A percentile compares a stretch with the other conserved stretches of the same genome.
Evolutionary conservation across 176 grass and related monocot genomes (phyloP).

Genomic region (Eleusine indica): DNA sequence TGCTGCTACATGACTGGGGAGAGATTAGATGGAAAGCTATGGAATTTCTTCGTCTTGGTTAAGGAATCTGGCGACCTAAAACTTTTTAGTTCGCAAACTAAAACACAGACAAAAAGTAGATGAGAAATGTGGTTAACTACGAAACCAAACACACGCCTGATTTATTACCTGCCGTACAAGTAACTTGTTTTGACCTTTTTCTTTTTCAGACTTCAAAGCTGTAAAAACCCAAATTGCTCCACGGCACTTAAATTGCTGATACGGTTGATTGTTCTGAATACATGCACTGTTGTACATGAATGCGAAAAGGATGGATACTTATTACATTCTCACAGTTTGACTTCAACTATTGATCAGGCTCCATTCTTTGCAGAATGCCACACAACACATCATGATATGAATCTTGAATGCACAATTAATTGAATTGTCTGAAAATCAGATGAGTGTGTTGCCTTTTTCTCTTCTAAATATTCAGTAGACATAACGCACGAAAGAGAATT

Average conservation of each 20-base stretch:
- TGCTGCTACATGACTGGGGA: background rate
- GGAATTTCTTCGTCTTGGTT: slow-evolving; percentile 30
- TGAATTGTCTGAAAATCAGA: too few species aligned
- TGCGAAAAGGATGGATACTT: background rate
- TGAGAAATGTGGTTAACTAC: slow-evolving; percentile 51
- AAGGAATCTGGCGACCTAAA: slow-evolving; percentile 29
- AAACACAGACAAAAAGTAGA: slow-evolving; percentile 29
- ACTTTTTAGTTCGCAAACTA: slow-evolving; percentile 9
- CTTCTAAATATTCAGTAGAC: too few species aligned
- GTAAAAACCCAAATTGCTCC: background rate
- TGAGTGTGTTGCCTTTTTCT: too few species aligned
- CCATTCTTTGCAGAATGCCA: too few species aligned
- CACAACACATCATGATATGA: too few species aligned
- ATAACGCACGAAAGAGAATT: too few species aligned
- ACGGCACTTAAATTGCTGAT: background rate
- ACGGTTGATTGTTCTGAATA: background rate
- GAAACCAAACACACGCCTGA: slow-evolving; percentile 34
- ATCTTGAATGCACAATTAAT: too few species aligned
- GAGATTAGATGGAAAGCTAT: slow-evolving; percentile 40
- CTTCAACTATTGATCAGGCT: too few species aligned
- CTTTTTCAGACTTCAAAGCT: background rate
- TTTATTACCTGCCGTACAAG: slow-evolving; percentile 6
- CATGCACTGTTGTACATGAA: background rate
- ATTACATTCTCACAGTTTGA: background rate
- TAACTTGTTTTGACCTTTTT: slow-evolving; percentile 5